Evolutionary conservation across 495 filamentous ascomycete genomes (phyloP), one percentile per base, ranked within the genome.

Genomic region (Lindgomyces ingoldianus): DNA sequence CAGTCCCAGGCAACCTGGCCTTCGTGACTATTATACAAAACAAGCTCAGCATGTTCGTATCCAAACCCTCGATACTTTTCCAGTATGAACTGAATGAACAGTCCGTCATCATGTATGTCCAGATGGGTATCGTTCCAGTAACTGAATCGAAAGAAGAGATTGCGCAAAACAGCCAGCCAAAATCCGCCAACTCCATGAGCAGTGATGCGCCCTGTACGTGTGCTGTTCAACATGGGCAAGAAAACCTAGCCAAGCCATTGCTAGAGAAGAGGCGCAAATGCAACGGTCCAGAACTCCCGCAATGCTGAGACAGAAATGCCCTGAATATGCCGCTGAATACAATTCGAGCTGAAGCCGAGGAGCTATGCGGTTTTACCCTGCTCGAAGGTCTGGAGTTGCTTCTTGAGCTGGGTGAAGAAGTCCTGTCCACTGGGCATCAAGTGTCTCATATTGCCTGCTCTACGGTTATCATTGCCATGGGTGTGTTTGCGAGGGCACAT

Each of bases 361-460:
- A 12, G 39, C 42, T 62, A 67, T 24, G 64, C 52, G 1, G 57
- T 42, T 25, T 67, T 67, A 27, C 64, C 52, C 64, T 66, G 63
- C 49, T 61, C 64, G 22, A 61, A 27, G 50, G 18, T 51, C 25
- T 12, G 8, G 25, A 67, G 51, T 18, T 67, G 64, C 64, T 61
- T 67, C 57, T 62, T 61, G 30, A 61, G 57, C 33, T 67, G 68
- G 18, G 51, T 62, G 47, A 71, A 62, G 57, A 71, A 71, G 64
- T 68, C 68, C 42, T 71, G 64, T 14, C 68, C 68, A 39, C 29
- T 65, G 4, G 68, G 64, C 64, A 71, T 67, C 33, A 63, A 48
- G 55, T 70, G 68, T n/a, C 46, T 44, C 63, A 70, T 65, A 19
- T 57, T 64, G 48, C 66, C 66, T 69, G 60, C 21, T 47, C 26